Evolutionary conservation across 371 early-diverging fungal genomes (phyloP), one percentile per base, ranked within the genome.

Genomic region (Saksenaea vasiformis): DNA sequence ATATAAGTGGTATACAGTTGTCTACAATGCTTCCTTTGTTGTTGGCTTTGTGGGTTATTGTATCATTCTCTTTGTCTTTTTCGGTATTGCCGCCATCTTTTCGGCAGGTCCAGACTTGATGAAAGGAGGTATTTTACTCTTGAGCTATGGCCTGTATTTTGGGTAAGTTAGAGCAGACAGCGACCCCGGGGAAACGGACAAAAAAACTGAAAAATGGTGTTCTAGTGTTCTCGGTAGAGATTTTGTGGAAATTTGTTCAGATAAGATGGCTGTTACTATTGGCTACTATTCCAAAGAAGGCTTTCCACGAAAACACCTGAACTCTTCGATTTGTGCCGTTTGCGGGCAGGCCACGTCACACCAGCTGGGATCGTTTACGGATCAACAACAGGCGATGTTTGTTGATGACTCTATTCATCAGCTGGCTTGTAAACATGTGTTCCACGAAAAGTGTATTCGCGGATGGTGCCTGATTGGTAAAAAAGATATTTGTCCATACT

Each of bases 401-500:
- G 54, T 60, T 4, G 75, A 74, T 59, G 85, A 89, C 44, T 73
- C 78, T 26, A 79, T 90, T 22, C 89, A 90, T 69, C 85, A 85
- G 63, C 65, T 93, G 56, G 85, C 80, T 47, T 95, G 95, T 66
- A 85, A 86, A 35, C 95, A 95, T 66, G 85, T 86, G 36, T 93
- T 91, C 70, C 98, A 98, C 72, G 92, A 92, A 68, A 84, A 87
- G 43, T 98, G 97, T 77, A 95, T 97, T 60, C 90, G 95, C 63
- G 97, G 96, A 39, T 97, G 97, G 97, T 90, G 90, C 56, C 81
- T 97, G 58, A 88, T 98, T 59, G 96, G 96, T 39, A 97, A 97
- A 69, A 96, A 95, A 69, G 93, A 93, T 54, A 87, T 86, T 58
- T 98, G 98, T 73, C 97, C 97, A n/a, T 96, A 93, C 70, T 97